phyloP scores from a whole-genome alignment of 2,329 filamentous ascomycete genomes.

The Thelonectria rubi region DNA sequence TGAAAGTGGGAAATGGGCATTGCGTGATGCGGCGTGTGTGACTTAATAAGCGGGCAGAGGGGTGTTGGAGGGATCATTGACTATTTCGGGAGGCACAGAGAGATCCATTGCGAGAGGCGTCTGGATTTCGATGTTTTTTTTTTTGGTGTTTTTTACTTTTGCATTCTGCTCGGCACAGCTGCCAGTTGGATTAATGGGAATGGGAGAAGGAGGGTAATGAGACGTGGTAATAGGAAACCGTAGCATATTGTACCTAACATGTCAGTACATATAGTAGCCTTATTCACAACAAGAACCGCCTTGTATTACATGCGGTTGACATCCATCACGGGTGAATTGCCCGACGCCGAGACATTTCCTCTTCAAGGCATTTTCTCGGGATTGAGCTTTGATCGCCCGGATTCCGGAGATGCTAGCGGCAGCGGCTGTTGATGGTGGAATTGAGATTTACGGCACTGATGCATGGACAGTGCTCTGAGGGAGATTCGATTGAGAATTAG shows the following conservation, averaged over 20 bases:
- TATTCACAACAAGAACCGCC: constrained; percentile 5
- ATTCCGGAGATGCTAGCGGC: constrained; percentile 6
- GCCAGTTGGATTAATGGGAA: constrained; percentile 2
- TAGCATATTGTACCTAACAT: constrained; percentile 20
- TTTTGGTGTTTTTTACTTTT: constrained; percentile 9
- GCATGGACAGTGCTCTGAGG: constrained; percentile 2
- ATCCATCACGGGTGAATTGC: background rate
- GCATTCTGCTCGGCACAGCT: constrained; percentile 6
- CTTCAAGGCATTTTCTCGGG: constrained; percentile 12
- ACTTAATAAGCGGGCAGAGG: constrained; percentile 14
- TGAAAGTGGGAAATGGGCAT: constrained; percentile 29
- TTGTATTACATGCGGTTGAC: background rate
- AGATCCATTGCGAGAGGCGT: constrained; percentile 8
- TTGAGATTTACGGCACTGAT: background rate
- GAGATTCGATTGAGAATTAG: background rate
- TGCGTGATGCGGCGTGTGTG: constrained; percentile 38
- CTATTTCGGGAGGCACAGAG: constrained; percentile 4
- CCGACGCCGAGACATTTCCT: background rate
- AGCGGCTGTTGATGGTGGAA: background rate
- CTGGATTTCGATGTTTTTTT: constrained; percentile 3
- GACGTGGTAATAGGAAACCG: constrained; percentile 9
- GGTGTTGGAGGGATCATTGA: constrained; percentile 10
- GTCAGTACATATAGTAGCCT: constrained; percentile 9
- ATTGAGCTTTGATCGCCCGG: background rate
- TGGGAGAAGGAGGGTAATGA: background rate